Conservation (phyloP, 768 basidiomycete genomes). For the Trichaptum fuscoviolaceum region DNA sequence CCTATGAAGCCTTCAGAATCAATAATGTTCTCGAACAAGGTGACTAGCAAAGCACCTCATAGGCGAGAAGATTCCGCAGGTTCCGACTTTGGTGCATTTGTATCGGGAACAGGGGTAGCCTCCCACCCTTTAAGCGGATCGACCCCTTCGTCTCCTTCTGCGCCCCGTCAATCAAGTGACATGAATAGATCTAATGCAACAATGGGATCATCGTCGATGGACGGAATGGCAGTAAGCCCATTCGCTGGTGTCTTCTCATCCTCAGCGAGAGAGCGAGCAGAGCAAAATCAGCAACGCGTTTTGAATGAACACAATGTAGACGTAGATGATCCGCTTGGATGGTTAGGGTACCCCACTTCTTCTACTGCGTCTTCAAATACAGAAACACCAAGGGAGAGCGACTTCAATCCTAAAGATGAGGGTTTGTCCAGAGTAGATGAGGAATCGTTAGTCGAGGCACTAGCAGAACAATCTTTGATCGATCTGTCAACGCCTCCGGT, state of each 20-base stretch:
- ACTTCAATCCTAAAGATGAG: too few species aligned
- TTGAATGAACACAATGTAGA: slow-evolving; percentile 61
- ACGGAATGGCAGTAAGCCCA: slow-evolving; percentile 18
- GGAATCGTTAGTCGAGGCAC: not conserved
- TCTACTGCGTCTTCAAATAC: slow-evolving; percentile 1
- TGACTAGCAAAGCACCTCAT: not conserved
- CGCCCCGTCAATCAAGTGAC: not conserved
- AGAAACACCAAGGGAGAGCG: not conserved
- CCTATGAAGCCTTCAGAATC: not conserved
- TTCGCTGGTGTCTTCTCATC: slow-evolving; percentile 62
- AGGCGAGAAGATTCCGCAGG: slow-evolving; percentile 24
- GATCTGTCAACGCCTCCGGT: not conserved
- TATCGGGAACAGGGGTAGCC: slow-evolving; percentile 45
- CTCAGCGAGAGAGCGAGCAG: slow-evolving; percentile 49
- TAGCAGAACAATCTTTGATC: slow-evolving; percentile 1
- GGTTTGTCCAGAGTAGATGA: slow-evolving; percentile 6
- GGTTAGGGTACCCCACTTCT: slow-evolving; percentile 25
- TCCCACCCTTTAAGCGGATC: slow-evolving; percentile 34
- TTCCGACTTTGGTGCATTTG: slow-evolving; percentile 59
- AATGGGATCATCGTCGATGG: not conserved
- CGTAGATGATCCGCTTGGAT: slow-evolving; percentile 69
- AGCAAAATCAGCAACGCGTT: slow-evolving; percentile 45
- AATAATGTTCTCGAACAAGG: not conserved
- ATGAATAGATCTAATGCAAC: not conserved
- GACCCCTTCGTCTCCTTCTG: slow-evolving; percentile 12